phyloP scores from a whole-genome alignment of 805 yeast genomes.

The Ogataea naganishii region DNA sequence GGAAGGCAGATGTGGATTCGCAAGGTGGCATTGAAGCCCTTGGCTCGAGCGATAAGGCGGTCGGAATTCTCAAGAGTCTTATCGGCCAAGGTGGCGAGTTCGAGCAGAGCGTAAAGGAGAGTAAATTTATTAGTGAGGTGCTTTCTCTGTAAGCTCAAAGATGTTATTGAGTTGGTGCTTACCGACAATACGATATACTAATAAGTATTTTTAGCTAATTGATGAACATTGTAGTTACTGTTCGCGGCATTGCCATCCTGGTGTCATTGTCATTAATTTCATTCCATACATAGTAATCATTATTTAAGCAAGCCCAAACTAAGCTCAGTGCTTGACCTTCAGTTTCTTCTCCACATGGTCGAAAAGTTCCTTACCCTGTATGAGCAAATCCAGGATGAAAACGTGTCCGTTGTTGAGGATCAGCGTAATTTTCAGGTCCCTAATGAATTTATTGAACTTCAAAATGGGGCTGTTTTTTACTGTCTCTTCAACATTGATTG shows the following conservation, averaged over 20 bases:
- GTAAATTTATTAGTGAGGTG: conserved; percentile 36
- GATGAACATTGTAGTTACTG: no score
- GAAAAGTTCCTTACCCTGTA: conserved; percentile 40
- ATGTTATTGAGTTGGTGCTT: no score
- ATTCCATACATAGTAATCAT: no score
- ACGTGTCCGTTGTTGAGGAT: conserved; percentile 51
- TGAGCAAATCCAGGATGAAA: conserved; percentile 46
- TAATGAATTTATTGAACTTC: conserved; percentile 25
- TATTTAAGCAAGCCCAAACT: no score
- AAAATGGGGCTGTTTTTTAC: conserved; percentile 6
- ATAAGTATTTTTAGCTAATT: no score
- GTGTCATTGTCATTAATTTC: no score
- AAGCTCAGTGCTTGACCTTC: no score
- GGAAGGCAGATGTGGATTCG: conserved; percentile 42
- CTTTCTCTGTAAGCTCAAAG: conserved; percentile 1
- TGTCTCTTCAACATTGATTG: conserved; percentile 6
- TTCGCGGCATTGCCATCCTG: no score
- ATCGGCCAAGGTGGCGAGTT: conserved; percentile 19
- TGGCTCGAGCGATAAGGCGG: conserved; percentile 33
- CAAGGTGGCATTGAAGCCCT: conserved; percentile 32
- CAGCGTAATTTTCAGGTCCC: conserved; percentile 33
- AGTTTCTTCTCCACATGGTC: conserved; percentile 29
- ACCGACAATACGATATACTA: no score
- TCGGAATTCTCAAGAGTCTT: conserved; percentile 28
- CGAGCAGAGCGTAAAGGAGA: conserved; percentile 13